A percentile compares a stretch with the other conserved stretches of the same genome.
Evolutionary conservation across 495 filamentous ascomycete genomes (phyloP).

Genomic region (Filosporella fistucella): DNA sequence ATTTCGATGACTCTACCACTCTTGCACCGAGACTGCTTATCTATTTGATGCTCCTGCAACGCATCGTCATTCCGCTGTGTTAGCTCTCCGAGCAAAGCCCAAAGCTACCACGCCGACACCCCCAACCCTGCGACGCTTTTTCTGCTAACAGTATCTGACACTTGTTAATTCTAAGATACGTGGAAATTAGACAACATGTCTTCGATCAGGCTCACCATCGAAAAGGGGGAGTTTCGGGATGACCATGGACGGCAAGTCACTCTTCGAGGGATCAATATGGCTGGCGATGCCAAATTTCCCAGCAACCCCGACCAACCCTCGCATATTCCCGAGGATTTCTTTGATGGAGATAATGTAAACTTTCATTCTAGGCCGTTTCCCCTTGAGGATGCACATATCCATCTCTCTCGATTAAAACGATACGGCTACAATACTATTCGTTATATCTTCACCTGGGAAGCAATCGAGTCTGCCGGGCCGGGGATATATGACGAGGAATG

Average conservation of each 20-base stretch:
- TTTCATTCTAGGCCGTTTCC: slow-evolving; percentile 84
- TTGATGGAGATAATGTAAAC: slow-evolving; percentile 86
- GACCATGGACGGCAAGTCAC: slow-evolving; percentile 48
- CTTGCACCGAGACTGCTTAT: too few relatives aligned
- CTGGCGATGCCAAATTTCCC: slow-evolving; percentile 63
- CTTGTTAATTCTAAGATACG: too few relatives aligned
- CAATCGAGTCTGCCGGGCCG: slow-evolving; percentile 93
- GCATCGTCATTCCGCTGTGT: too few relatives aligned
- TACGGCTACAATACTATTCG: slow-evolving; percentile 95
- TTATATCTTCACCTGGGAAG: slow-evolving; percentile 98
- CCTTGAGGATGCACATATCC: slow-evolving; percentile 74
- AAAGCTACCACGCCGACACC: too few relatives aligned
- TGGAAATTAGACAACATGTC: too few relatives aligned
- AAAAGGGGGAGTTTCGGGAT: slow-evolving; percentile 75
- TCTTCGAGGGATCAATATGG: slow-evolving; percentile 61
- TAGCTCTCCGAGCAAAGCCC: too few relatives aligned
- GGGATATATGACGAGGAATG: slow-evolving; percentile 92
- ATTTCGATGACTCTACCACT: too few relatives aligned
- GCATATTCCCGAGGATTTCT: slow-evolving; percentile 74
- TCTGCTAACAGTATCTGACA: too few relatives aligned
- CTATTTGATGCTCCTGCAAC: too few relatives aligned
- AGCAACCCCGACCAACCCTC: slow-evolving; percentile 76
- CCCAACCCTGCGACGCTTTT: too few relatives aligned
- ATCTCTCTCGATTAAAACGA: slow-evolving; percentile 81
- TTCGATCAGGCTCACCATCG: slow-evolving; percentile 62